Evolutionary conservation across 345 rosid species (phyloP).

Genomic region (Gynandropsis gynandra): DNA sequence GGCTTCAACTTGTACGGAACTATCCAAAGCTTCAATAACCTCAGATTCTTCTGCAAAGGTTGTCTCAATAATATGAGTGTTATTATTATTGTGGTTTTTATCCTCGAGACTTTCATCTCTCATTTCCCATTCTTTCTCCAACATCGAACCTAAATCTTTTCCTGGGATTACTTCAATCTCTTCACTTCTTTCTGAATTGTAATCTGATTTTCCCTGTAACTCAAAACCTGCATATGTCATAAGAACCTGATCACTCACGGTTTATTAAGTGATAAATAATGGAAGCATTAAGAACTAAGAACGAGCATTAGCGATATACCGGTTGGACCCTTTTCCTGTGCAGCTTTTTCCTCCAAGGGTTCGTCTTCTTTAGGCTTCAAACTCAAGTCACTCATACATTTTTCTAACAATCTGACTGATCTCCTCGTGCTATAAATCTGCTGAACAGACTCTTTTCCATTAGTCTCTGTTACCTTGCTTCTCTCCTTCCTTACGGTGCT

Average conservation of each 20-base stretch:
- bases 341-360: slow-evolving; percentile 5
- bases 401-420: slow-evolving; percentile 61
- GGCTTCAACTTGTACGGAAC: no score
- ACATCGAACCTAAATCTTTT: slow-evolving; percentile 22
- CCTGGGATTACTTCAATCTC: slow-evolving; percentile 20
- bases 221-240: slow-evolving; percentile 25
- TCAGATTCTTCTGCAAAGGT: no score
- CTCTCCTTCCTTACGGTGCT: slow-evolving; percentile 24
- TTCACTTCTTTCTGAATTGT: slow-evolving; percentile 13
- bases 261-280: slow-evolving; percentile 3
- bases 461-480: neutral
- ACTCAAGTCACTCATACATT: slow-evolving; percentile 43
- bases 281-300: neutral
- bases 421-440: slow-evolving; percentile 54
- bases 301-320: slow-evolving; percentile 15
- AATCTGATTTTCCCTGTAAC: slow-evolving; percentile 11
- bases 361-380: slow-evolving; percentile 38
- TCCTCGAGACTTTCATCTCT: slow-evolving; percentile 16
- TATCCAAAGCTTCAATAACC: no score
- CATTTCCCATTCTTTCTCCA: slow-evolving; percentile 28
- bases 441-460: slow-evolving; percentile 33
- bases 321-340: neutral
- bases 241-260: slow-evolving; percentile 11
- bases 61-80: no score
- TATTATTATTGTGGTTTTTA: neutral